phyloP scores from a whole-genome alignment of 2,329 filamentous ascomycete species.

The Aspergillus terreus region DNA sequence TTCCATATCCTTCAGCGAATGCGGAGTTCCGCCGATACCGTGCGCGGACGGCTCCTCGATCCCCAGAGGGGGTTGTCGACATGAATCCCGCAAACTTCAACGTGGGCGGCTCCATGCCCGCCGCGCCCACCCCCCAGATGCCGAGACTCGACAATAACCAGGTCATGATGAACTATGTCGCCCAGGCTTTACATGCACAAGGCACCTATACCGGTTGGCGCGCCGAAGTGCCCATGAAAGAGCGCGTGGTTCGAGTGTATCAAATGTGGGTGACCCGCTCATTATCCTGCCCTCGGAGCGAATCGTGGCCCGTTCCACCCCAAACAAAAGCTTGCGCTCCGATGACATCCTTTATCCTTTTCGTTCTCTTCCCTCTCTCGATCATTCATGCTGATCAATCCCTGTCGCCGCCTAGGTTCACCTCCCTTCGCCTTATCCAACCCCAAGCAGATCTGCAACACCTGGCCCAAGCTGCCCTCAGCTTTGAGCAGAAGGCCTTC shows the following conservation, averaged over 20 bases:
- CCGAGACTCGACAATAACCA: slow-evolving; percentile 32
- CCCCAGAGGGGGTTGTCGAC: slow-evolving; percentile 35
- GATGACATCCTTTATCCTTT: neutral
- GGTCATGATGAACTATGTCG: slow-evolving; percentile 37
- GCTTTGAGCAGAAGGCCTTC: slow-evolving; percentile 45
- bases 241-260: slow-evolving; percentile 40
- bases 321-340: neutral
- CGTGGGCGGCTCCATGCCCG: slow-evolving; percentile 33
- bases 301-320: neutral
- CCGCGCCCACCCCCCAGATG: slow-evolving; percentile 31
- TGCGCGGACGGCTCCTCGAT: slow-evolving; percentile 32
- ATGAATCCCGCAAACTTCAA: slow-evolving; percentile 44
- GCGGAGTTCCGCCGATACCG: slow-evolving; percentile 27
- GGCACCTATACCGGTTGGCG: slow-evolving; percentile 45
- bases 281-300: neutral
- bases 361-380: neutral
- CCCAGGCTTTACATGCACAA: slow-evolving; percentile 37
- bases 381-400: neutral
- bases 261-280: slow-evolving; percentile 37
- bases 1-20: slow-evolving; percentile 29
- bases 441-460: slow-evolving; percentile 37
- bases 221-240: slow-evolving; percentile 36
- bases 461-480: slow-evolving; percentile 39
- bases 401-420: slow-evolving; percentile 32
- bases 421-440: slow-evolving; percentile 44